These are phyloP conservation scores for Takakia lepidozioides DNA, from an alignment of 225 moss, liverwort and hornwort genomes.

Conservation along the genomic window DNA sequence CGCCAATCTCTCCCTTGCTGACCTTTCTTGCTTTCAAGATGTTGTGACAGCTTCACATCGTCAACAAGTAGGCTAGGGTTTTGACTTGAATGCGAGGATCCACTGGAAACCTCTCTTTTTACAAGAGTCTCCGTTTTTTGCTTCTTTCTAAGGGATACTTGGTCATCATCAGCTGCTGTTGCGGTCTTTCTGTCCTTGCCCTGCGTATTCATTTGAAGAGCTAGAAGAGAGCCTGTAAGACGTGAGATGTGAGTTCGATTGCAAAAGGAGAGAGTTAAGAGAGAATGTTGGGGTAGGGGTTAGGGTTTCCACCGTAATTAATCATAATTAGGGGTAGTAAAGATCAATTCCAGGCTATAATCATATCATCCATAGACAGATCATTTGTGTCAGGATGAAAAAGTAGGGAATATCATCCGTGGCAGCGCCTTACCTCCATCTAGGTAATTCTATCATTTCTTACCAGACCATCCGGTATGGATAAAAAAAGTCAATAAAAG, in stretches of 20 bases:
- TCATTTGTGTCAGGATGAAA: too few relatives aligned
- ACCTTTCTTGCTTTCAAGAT: conserved; percentile 27
- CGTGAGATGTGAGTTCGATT: neutral
- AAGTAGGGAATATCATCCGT: too few relatives aligned
- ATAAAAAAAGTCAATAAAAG: too few relatives aligned
- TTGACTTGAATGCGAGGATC: conserved; percentile 20
- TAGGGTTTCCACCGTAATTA: too few relatives aligned
- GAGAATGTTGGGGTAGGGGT: too few relatives aligned
- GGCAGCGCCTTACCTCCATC: too few relatives aligned
- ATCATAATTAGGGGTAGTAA: too few relatives aligned
- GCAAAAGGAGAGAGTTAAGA: neutral
- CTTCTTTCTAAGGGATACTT: conserved; percentile 31
- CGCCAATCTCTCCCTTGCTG: conserved; percentile 47
- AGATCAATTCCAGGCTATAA: too few relatives aligned
- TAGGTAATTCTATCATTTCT: too few relatives aligned
- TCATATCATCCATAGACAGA: too few relatives aligned
- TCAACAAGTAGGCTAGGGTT: conserved; percentile 16
- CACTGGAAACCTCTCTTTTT: conserved; percentile 15
- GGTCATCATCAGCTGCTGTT: conserved; percentile 14
- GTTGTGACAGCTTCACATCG: conserved; percentile 16
- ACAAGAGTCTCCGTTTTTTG: conserved; percentile 33
- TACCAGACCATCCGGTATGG: too few relatives aligned
- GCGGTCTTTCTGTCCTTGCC: conserved; percentile 10
- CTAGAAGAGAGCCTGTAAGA: conserved; percentile 20
- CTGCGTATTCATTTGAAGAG: conserved; percentile 16